Conservation (phyloP, 2,329 filamentous ascomycete genomes). For the Cercospora citrullina region DNA sequence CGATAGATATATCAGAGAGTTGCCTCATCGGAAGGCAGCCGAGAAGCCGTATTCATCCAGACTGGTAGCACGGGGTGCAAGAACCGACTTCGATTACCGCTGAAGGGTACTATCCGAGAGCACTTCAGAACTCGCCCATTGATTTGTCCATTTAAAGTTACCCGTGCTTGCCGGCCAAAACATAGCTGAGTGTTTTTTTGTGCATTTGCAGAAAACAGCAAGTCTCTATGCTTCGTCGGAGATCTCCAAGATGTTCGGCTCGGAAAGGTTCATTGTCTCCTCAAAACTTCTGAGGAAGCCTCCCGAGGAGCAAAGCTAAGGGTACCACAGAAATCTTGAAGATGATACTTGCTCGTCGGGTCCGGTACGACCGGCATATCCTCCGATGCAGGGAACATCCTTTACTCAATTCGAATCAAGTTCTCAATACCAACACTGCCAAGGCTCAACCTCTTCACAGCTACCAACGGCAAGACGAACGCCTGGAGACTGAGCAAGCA, state of each 20-base stretch:
- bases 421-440: not conserved
- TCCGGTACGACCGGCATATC: not conserved
- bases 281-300: not conserved
- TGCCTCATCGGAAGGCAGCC: not conserved
- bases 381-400: not conserved
- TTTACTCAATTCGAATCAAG: not conserved
- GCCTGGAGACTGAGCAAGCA: not conserved
- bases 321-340: not conserved
- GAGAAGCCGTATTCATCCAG: not conserved
- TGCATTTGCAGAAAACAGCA: not conserved
- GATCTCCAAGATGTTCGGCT: not conserved
- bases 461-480: not conserved
- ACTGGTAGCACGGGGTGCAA: not conserved
- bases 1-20: not conserved
- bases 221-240: not conserved
- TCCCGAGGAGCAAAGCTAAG: not conserved
- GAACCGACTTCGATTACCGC: not conserved
- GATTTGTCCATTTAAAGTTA: not conserved
- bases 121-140: not conserved
- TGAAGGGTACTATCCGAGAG: not conserved
- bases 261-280: not conserved
- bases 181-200: not conserved
- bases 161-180: not conserved
- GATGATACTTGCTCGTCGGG: not conserved
- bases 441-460: not conserved